Base-by-base conservation (phyloP, 140 eudicot species). In the Senecio squalidus region DNA sequence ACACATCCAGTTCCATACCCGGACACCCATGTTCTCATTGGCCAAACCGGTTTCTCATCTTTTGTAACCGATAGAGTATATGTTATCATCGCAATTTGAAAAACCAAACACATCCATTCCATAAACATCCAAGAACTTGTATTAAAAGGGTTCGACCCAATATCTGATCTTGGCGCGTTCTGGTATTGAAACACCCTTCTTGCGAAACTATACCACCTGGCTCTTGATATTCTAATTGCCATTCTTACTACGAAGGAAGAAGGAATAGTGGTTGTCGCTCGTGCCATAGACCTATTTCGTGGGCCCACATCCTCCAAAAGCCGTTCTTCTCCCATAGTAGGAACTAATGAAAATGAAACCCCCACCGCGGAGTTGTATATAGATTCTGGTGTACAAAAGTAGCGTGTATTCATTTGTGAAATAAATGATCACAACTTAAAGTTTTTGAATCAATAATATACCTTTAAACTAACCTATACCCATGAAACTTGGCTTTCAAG, bases 141-240 rank as follows among this genome's bases (percentile, higher is more conserved):
- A 64, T 87, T 77, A 50, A 87, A 92, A 18, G 98, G 98, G 62
- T 84, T 92, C 1, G 96, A 78, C 30, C 82, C 84, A 16, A 72
- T 76, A 51, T 77, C 86, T n/a, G 85, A 70, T 33, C 86, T 77
- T 30, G 96, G 69, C 47, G 87, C 85, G 26, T 92, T 92, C 72
- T 87, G 98, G 74, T 92, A 82, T 66, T 79, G 91, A 48, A 87
- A 92, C 55, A 87, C 93, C 63, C 98, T 81, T 68, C 98, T 87
- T 11, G 91, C 57, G 70, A 92, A 92, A 43, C 69, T 73, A 64
- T 79, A 92, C 84, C 92, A 87, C 75, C 88, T 81, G 40, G 98
- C 80, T 53, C 98, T 79, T 40, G 98, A 87, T 54, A 87, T 65
- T 34, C 84, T 86, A 58, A 87, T 82, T 20, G 96, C 98, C 81